A percentile compares a stretch with the other conserved stretches of the same genome.
Evolutionary conservation across 2,329 filamentous ascomycete species (phyloP).

Genomic region (Penicillium sp.): DNA sequence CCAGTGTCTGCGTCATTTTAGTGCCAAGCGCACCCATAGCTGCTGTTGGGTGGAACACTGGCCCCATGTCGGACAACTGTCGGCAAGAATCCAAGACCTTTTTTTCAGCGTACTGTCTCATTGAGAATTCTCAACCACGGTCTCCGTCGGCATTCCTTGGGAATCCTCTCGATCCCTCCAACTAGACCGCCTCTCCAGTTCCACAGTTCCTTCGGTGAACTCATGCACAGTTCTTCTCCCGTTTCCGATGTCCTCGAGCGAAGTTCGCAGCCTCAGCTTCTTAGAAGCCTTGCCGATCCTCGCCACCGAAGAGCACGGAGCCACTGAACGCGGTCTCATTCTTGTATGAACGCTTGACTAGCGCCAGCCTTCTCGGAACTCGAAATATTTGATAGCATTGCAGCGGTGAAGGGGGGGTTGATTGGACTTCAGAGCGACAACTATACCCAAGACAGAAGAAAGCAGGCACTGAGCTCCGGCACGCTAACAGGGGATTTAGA

Average conservation of each 20-base stretch:
- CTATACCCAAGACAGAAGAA: too few relatives aligned
- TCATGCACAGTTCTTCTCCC: background rate
- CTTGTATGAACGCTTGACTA: background rate
- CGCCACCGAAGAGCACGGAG: background rate
- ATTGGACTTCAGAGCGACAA: background rate
- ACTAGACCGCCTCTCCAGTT: background rate
- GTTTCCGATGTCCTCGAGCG: too few relatives aligned
- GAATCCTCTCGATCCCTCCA: background rate
- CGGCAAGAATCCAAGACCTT: background rate
- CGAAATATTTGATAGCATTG: too few relatives aligned
- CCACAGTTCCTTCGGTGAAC: background rate
- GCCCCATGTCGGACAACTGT: background rate
- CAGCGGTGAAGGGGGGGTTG: background rate
- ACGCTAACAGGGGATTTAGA: too few relatives aligned
- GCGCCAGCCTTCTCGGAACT: too few relatives aligned
- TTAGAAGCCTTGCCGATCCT: background rate
- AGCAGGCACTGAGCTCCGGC: too few relatives aligned
- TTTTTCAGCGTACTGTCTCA: background rate
- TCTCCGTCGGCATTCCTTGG: background rate
- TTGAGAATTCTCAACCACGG: background rate
- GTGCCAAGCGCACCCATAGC: too few relatives aligned
- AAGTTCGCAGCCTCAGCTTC: background rate
- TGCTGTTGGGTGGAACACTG: constrained; percentile 18
- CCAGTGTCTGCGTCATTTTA: constrained; percentile 63
- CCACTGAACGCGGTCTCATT: background rate